Conservation (phyloP, 192 early-diverging fungal genomes). For the Coemansia sp. region DNA sequence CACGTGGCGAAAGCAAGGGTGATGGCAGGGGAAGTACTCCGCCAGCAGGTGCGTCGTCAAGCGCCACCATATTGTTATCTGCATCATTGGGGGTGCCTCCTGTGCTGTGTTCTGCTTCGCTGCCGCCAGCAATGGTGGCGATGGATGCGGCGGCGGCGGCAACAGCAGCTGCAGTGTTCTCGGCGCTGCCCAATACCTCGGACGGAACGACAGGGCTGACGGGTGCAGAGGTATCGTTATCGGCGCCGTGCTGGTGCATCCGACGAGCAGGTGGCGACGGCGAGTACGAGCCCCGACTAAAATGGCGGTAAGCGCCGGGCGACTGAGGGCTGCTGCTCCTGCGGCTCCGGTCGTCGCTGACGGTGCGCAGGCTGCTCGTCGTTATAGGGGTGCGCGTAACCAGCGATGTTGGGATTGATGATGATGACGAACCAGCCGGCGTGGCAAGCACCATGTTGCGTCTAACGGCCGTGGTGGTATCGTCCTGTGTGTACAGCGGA, state of each 20-base stretch:
- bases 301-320: slow-evolving; percentile 11
- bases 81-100: not conserved
- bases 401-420: not conserved
- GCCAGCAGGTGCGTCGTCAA: slow-evolving; percentile 4
- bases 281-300: slow-evolving; percentile 22
- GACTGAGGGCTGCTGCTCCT: slow-evolving; percentile 47
- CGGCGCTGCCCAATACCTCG: not conserved
- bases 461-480: slow-evolving; percentile 6
- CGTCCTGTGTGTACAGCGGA: slow-evolving; percentile 51
- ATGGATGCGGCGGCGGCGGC: not conserved
- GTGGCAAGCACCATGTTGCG: not conserved
- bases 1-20: slow-evolving; percentile 47
- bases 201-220: not conserved
- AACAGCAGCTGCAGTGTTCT: not conserved
- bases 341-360: slow-evolving; percentile 16
- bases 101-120: not conserved
- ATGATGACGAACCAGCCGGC: not conserved
- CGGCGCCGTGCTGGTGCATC: not conserved
- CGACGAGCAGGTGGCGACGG: slow-evolving; percentile 14
- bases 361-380: not conserved
- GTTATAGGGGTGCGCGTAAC: not conserved
- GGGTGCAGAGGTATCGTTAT: not conserved
- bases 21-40: slow-evolving; percentile 33
- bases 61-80: not conserved
- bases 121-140: not conserved